phyloP scores from a whole-genome alignment of 768 basidiomycete genomes.

The Leccinum olivaceopallidum region DNA sequence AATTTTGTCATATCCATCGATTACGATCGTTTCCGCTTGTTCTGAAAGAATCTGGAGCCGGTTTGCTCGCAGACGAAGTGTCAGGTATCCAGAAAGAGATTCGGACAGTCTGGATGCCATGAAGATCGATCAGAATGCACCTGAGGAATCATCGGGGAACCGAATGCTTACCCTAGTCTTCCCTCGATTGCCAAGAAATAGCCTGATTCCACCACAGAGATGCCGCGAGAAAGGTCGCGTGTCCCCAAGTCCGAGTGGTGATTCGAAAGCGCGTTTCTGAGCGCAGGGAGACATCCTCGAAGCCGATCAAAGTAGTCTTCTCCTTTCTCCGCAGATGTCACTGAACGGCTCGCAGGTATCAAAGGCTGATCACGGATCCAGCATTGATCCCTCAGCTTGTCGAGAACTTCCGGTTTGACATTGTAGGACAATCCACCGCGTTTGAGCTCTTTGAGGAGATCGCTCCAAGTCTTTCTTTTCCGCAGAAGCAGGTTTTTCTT shows the following conservation, averaged over 20 bases:
- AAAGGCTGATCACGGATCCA: constrained; percentile 70
- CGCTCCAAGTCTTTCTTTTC: constrained; percentile 90
- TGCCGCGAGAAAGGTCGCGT: constrained; percentile 81
- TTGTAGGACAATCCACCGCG: constrained; percentile 71
- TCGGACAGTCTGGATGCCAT: constrained; percentile 17
- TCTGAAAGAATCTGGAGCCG: constrained; percentile 26
- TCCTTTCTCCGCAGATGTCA: constrained; percentile 38
- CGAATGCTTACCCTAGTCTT: constrained; percentile 58
- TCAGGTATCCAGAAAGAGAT: constrained; percentile 16
- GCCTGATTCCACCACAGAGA: constrained; percentile 76
- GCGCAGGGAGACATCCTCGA: constrained; percentile 59
- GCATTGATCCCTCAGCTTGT: constrained; percentile 49
- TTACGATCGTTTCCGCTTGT: constrained; percentile 19
- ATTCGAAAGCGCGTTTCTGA: constrained; percentile 58
- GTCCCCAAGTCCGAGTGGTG: constrained; percentile 86
- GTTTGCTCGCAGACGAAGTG: constrained; percentile 16
- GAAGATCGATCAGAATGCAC: background rate
- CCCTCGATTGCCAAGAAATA: constrained; percentile 66
- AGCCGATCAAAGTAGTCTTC: constrained; percentile 70
- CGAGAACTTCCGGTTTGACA: constrained; percentile 68
- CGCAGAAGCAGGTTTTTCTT: constrained; percentile 73
- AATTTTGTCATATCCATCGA: constrained; percentile 17
- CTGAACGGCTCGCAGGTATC: constrained; percentile 26
- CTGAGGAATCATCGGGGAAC: background rate
- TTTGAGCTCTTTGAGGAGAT: constrained; percentile 87